Conservation (phyloP, 108 stramenopile genomes). For the Pelagomonas calceolata region DNA sequence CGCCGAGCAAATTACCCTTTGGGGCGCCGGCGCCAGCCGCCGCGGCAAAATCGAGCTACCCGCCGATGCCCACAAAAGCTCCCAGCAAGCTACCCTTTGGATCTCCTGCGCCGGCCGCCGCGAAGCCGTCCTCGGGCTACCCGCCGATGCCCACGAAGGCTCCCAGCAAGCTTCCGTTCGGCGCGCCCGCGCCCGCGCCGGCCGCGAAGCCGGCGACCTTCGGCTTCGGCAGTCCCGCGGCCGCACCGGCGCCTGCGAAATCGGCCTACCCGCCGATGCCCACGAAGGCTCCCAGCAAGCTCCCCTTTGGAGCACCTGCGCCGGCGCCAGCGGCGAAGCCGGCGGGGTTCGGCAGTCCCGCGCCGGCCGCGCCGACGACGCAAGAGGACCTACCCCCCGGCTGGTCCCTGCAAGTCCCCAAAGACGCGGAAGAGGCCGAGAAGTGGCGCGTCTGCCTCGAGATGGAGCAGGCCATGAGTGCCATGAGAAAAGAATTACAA, state of each 20-base stretch:
- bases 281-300: not conserved
- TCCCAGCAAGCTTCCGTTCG: not conserved
- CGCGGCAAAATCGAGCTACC: not conserved
- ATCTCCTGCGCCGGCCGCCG: not conserved
- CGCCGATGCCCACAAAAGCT: not conserved
- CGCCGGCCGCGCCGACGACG: no score
- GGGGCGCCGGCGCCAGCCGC: not conserved
- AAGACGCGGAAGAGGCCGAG: not conserved
- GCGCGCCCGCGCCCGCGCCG: not conserved
- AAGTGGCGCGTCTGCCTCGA: not conserved
- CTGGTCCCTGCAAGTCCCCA: no score
- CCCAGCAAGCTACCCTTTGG: not conserved
- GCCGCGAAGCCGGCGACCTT: no score
- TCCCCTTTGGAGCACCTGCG: not conserved
- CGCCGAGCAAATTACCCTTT: not conserved
- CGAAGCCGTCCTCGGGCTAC: not conserved
- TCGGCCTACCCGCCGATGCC: not conserved
- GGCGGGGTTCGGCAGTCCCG: no score
- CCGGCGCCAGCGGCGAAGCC: not conserved
- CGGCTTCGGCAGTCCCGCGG: not conserved
- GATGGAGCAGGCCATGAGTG: not conserved
- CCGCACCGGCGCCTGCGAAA: not conserved
- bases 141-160: not conserved
- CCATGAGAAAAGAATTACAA: not conserved
- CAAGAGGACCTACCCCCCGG: no score